A percentile compares a stretch with the other conserved stretches of the same genome.
phyloP scores from a whole-genome alignment of 768 basidiomycete genomes.

The Serendipita vermifera region DNA sequence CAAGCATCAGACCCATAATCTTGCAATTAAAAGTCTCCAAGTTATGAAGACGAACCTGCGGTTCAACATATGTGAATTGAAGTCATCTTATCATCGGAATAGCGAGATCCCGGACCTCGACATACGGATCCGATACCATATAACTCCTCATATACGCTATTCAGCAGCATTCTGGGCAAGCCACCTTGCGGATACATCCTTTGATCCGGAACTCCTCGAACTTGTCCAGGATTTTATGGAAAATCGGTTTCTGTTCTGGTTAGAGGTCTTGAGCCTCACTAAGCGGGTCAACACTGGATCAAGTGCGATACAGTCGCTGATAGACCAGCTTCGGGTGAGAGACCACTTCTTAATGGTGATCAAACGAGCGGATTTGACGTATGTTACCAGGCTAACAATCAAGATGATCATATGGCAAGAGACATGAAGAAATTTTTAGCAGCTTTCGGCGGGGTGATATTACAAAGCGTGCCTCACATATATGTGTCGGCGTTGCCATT shows the following conservation, averaged over 20 bases:
- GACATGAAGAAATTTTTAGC: neutral
- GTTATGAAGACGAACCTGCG: neutral
- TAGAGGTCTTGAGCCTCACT: neutral
- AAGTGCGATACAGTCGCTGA: neutral
- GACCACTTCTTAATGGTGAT: neutral
- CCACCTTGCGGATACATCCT: neutral
- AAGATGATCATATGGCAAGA: neutral
- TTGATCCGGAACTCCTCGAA: neutral
- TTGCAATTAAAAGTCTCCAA: neutral
- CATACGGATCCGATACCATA: neutral
- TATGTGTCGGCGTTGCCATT: constrained; percentile 17
- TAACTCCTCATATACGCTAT: neutral
- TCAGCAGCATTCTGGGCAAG: neutral
- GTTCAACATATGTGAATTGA: neutral
- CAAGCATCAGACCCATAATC: neutral
- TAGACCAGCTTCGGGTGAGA: neutral
- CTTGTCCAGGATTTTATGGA: neutral
- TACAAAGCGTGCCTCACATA: constrained; percentile 10
- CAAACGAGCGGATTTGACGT: neutral
- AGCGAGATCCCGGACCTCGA: neutral
- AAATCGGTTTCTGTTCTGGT: neutral
- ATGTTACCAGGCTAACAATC: neutral
- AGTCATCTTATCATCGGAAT: neutral
- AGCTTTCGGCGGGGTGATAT: constrained; percentile 1
- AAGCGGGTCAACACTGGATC: neutral